Evolutionary conservation across 2,329 filamentous ascomycete species (phyloP).

Genomic region (Coniochaeta pulveracea): DNA sequence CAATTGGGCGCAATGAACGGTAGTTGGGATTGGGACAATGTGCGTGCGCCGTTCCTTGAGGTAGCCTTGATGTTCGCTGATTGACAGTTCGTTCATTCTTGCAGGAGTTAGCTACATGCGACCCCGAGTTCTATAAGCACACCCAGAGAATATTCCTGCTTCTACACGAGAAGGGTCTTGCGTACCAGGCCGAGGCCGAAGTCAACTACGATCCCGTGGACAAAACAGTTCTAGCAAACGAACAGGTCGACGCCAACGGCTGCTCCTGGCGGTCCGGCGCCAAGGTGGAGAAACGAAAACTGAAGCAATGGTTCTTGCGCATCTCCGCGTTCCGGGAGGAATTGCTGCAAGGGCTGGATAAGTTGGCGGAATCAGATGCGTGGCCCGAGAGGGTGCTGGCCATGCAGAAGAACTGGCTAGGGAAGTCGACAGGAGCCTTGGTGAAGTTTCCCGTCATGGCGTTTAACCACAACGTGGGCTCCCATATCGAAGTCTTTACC

Average conservation of each 20-base stretch:
- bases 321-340: slow-evolving; percentile 70
- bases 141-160: slow-evolving; percentile 78
- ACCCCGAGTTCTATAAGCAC: slow-evolving; percentile 79
- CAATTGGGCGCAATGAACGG: slow-evolving; percentile 72
- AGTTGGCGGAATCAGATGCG: slow-evolving; percentile 46
- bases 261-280: slow-evolving; percentile 81
- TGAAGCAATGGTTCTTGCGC: slow-evolving; percentile 85
- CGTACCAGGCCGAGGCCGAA: slow-evolving; percentile 71
- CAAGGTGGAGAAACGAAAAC: slow-evolving; percentile 64
- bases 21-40: slow-evolving; percentile 72
- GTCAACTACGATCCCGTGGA: slow-evolving; percentile 90
- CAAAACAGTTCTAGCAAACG: slow-evolving; percentile 81
- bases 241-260: slow-evolving; percentile 82
- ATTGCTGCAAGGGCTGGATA: slow-evolving; percentile 59
- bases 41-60: slow-evolving; percentile 37
- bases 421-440: slow-evolving; percentile 62
- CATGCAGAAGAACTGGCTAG: slow-evolving; percentile 85
- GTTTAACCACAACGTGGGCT: slow-evolving; percentile 24
- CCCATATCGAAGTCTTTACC: slow-evolving; percentile 63
- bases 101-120: slow-evolving; percentile 75
- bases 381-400: slow-evolving; percentile 78
- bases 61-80: slow-evolving; percentile 6
- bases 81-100: too few relatives aligned
- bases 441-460: slow-evolving; percentile 57
- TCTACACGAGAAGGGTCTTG: slow-evolving; percentile 61